Base-by-base conservation (phyloP, 306 rosid genomes). In the Cucurbita maxima region DNA sequence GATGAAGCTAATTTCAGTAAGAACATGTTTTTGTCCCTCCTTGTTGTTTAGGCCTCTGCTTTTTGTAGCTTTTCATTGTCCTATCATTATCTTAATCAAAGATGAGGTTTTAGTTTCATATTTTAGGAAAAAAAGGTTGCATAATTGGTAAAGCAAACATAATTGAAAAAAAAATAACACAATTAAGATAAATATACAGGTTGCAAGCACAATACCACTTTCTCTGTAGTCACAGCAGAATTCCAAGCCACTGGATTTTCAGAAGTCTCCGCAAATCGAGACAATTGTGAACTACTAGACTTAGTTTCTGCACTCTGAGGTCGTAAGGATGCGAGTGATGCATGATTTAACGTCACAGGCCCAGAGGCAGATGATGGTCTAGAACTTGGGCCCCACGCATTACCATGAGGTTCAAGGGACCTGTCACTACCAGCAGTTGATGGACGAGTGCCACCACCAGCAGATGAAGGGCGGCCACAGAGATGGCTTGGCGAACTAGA, bases 351-450 rank as follows among this genome's bases (percentile, higher is more conserved):
- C 58, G 96, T 73, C 78, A 81, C 77, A 47, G 86, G 78, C 36
- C 99, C 97, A 73, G 99, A 95, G 59, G 97, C 93, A 64, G 99
- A 95, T 70, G 97, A 87, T 45, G 99, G 99, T 82, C 99, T 84
- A 63, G 97, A 95, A 81, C 76, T 95, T 72, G 90, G 76, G 19
- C 96, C 99, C 96, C 93, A 85, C 40, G 87, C 85, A 81, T 58
- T 81, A 55, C 84, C 36, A 77, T 83, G 44, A 73, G 85, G 79
- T 75, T 91, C 97, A 54, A 81, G 84, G 64, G 88, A 88, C 83
- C 83, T 89, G 55, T 95, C 99, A 73, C 99, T 88, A 69, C 96
- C 88, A 50, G 97, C 88, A 72, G 99, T 89, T 50, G 99, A 95
- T 70, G 97, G 97, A 4, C 97, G 86, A 3, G 92, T 94, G 75